phyloP scores from a whole-genome alignment of 2,329 filamentous ascomycete species.

The Aspergillus spinulosporus region DNA sequence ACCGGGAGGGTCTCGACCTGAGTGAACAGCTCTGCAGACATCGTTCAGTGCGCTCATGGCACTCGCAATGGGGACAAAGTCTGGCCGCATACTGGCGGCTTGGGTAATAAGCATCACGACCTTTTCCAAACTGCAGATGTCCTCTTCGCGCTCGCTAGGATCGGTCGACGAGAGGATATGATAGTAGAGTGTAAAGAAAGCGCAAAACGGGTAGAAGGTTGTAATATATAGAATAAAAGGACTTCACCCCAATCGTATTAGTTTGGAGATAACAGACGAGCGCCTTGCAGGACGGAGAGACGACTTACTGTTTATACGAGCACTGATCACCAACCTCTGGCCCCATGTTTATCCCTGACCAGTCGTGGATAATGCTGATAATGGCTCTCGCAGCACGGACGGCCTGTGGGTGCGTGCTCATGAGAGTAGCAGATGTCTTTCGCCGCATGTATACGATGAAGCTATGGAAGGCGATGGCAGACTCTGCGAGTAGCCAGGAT shows the following conservation, averaged over 20 bases:
- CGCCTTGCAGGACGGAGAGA: no score
- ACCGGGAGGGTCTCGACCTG: background rate
- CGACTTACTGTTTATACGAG: background rate
- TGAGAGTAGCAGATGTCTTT: background rate
- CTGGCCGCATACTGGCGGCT: background rate
- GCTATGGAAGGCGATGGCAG: constrained; percentile 5
- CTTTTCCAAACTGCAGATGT: background rate
- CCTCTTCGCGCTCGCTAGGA: background rate
- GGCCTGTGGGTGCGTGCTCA: constrained; percentile 10
- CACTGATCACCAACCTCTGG: background rate
- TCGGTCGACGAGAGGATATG: constrained; percentile 2
- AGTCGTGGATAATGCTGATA: constrained; percentile 7
- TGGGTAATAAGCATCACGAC: background rate
- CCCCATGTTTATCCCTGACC: background rate
- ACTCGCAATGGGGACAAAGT: constrained; percentile 6
- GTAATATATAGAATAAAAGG: background rate
- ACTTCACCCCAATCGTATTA: background rate
- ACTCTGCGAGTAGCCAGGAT: constrained; percentile 4
- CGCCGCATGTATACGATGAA: constrained; percentile 9
- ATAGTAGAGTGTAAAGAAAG: constrained; percentile 14
- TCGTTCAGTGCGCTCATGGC: constrained; percentile 11
- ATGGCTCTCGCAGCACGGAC: constrained; percentile 1
- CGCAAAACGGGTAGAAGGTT: constrained; percentile 12
- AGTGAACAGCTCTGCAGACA: constrained; percentile 6
- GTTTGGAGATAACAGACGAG: background rate